Conservation (phyloP, 2,329 filamentous ascomycete genomes). For the Colletotrichum brevisporum region DNA sequence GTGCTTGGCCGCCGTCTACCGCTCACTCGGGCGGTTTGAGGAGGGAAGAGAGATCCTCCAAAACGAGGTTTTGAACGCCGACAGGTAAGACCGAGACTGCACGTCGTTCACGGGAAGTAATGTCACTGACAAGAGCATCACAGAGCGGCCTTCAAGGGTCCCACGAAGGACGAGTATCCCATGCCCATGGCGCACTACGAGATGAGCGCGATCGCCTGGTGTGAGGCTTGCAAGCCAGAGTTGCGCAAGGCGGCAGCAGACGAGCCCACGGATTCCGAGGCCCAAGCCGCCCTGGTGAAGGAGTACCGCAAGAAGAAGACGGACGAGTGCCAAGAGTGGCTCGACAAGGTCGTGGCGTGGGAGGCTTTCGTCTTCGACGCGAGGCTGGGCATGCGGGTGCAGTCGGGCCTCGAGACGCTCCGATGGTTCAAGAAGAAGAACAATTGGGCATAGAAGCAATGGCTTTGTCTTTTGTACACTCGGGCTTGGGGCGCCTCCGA, state of each 20-base stretch:
- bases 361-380: slow-evolving; percentile 81
- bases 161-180: slow-evolving; percentile 77
- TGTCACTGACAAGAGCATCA: background rate
- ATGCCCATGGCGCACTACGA: slow-evolving; percentile 87
- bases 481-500: background rate
- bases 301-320: slow-evolving; percentile 63
- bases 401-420: slow-evolving; percentile 77
- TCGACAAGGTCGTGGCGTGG: slow-evolving; percentile 79
- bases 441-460: slow-evolving; percentile 41
- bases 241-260: slow-evolving; percentile 41
- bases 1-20: slow-evolving; percentile 74
- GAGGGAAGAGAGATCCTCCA: slow-evolving; percentile 77
- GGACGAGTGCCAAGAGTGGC: slow-evolving; percentile 73
- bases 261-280: slow-evolving; percentile 50
- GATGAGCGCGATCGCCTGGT: slow-evolving; percentile 85
- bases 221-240: slow-evolving; percentile 67
- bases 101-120: rapidly evolving
- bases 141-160: slow-evolving; percentile 70
- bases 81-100: slow-evolving; percentile 61
- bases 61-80: slow-evolving; percentile 75
- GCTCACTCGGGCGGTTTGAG: slow-evolving; percentile 72
- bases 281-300: slow-evolving; percentile 47
- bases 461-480: background rate
- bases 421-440: slow-evolving; percentile 65
- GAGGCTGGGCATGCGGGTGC: slow-evolving; percentile 80